Conservation (phyloP, 495 filamentous ascomycete genomes). For the Penicillium coprophilum region DNA sequence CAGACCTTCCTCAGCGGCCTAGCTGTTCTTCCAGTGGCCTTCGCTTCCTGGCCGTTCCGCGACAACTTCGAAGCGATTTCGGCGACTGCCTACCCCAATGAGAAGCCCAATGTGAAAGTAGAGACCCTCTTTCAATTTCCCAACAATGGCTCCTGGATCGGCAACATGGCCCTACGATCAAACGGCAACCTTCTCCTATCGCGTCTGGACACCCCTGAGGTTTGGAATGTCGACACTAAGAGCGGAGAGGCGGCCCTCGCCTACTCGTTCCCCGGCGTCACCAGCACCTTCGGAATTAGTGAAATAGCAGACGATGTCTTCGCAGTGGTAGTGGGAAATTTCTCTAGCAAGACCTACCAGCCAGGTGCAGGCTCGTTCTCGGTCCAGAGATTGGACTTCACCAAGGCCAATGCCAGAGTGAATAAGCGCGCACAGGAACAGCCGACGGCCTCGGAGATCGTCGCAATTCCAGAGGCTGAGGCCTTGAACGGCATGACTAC, state of each 20-base stretch:
- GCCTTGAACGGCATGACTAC: slow-evolving; percentile 43
- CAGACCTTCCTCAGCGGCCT: slow-evolving; percentile 15
- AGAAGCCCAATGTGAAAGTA: slow-evolving; percentile 19
- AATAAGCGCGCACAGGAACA: neutral
- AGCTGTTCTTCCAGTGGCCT: slow-evolving; percentile 12
- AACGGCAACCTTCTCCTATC: slow-evolving; percentile 40
- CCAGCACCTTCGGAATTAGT: slow-evolving; percentile 43
- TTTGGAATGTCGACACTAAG: slow-evolving; percentile 43
- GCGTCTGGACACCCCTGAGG: slow-evolving; percentile 34
- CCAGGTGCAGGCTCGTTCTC: slow-evolving; percentile 37
- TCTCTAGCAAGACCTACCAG: slow-evolving; percentile 27
- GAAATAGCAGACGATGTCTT: slow-evolving; percentile 43
- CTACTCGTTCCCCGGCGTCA: slow-evolving; percentile 34
- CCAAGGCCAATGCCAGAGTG: slow-evolving; percentile 1
- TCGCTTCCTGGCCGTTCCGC: slow-evolving; percentile 15
- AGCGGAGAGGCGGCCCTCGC: slow-evolving; percentile 30
- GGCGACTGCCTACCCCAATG: slow-evolving; percentile 9
- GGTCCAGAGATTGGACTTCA: slow-evolving; percentile 41
- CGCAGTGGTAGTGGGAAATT: slow-evolving; percentile 42
- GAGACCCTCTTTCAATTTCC: slow-evolving; percentile 35
- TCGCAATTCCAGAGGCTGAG: slow-evolving; percentile 35
- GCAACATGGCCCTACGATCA: slow-evolving; percentile 37
- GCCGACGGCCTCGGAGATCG: slow-evolving; percentile 25
- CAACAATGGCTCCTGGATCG: slow-evolving; percentile 41
- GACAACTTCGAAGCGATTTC: neutral